A percentile compares a stretch with the other conserved stretches of the same genome.
Conservation (phyloP, 108 stramenopile species). For the Licmophora abbreviata region DNA sequence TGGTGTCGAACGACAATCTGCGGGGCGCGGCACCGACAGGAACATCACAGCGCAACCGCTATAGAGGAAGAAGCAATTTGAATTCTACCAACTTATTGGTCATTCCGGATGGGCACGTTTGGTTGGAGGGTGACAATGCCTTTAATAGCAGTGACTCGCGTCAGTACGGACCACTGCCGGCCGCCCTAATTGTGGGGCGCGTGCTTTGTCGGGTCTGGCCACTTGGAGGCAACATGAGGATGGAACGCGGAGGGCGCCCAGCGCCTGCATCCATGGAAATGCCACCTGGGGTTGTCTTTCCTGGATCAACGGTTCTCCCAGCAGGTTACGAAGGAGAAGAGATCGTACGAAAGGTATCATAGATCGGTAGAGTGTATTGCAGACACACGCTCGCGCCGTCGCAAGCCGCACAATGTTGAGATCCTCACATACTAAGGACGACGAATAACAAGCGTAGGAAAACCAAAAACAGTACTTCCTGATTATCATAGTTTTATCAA, state of each 20-base stretch:
- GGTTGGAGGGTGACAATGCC: constrained; percentile 93
- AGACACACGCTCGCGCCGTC: too few relatives aligned
- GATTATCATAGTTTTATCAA: too few relatives aligned
- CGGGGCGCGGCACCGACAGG: background rate
- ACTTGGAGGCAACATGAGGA: constrained; percentile 29
- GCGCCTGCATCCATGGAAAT: constrained; percentile 10
- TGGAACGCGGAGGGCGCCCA: constrained; percentile 31
- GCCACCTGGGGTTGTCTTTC: constrained; percentile 12
- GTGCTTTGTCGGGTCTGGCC: constrained; percentile 86
- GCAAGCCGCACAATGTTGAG: too few relatives aligned
- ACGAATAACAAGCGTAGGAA: too few relatives aligned
- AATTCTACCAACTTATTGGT: constrained; percentile 11
- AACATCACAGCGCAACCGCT: constrained; percentile 11
- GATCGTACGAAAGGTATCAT: constrained; percentile 10
- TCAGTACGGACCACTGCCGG: constrained; percentile 84
- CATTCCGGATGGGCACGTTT: constrained; percentile 87
- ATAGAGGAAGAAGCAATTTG: background rate
- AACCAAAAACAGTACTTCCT: too few relatives aligned
- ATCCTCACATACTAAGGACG: too few relatives aligned
- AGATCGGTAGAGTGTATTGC: too few relatives aligned
- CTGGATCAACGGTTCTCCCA: constrained; percentile 30
- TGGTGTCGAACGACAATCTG: constrained; percentile 35
- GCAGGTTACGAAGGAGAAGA: constrained; percentile 39
- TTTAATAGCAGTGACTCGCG: constrained; percentile 83
- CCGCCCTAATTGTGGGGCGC: constrained; percentile 77